Base-by-base conservation (phyloP, 805 yeast species). In the Saccharomycodes ludwigii region DNA sequence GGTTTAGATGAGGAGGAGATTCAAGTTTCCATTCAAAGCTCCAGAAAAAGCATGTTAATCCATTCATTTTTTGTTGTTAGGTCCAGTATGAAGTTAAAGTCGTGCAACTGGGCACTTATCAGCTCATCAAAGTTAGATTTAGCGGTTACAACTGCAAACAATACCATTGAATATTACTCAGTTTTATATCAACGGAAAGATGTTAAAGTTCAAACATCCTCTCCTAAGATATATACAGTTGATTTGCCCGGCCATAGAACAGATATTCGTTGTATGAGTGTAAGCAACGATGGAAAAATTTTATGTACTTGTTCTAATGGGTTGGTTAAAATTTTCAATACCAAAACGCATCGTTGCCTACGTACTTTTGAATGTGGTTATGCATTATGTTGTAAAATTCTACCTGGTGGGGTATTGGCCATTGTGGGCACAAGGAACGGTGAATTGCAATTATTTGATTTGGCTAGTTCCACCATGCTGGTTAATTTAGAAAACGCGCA, bases 291-390 rank as follows among this genome's bases (percentile, higher is more conserved):
- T 57, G 73, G 76, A 51, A 73, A 73, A 50, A 59, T 91, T 36
- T 59, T 88, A 25, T 93, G 85, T 3, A 78, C 95, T 2, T 95
- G 95, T 1, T 79, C 95, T 3, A 84, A 85, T 48, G 96, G 96
- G 15, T 69, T 73, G 41, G 58, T 91, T 39, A 91, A 91, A 49
- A 66, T 91, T 15, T 86, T 95, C 95, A 91, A 91, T 48, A 52
- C 79, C 18, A 65, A 66, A 39, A 74, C 88, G 2, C 64, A 61
- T 13, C 70, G 74, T 39, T 88, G 95, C 44, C 66, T 91, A 30
- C 68, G 98, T 48, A 79, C 94, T 0, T 80, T 91, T 48, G 86
- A 77, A 21, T 71, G 93, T 41, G 96, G 95, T 2, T 84, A 88
- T 52, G 82, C 94, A 1, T 61, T 91, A 31, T 68, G 83, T 37